These are phyloP conservation scores for Starmerella gropengiesseri DNA, from an alignment of 805 yeast species.

Conservation along the genomic window DNA sequence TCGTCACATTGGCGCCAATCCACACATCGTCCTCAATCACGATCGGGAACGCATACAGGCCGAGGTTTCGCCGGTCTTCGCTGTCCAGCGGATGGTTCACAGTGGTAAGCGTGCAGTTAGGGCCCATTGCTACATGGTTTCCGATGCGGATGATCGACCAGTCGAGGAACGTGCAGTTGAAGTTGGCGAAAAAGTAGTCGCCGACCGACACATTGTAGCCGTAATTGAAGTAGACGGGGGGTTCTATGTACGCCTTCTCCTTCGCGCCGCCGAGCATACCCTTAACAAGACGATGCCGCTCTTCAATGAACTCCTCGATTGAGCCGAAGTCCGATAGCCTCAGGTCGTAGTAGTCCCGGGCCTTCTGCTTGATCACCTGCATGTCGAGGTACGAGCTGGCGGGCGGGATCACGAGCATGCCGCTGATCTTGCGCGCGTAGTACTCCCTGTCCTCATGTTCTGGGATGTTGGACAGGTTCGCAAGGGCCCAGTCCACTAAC, in stretches of 20 bases:
- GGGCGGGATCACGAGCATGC: constrained; percentile 35
- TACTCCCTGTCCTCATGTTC: constrained; percentile 26
- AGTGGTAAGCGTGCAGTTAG: constrained; percentile 46
- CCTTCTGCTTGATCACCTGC: constrained; percentile 26
- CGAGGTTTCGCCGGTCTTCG: constrained; percentile 32
- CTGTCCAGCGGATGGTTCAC: constrained; percentile 58
- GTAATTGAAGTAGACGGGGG: constrained; percentile 53
- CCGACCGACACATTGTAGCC: constrained; percentile 56
- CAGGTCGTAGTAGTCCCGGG: constrained; percentile 26
- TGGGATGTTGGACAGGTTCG: constrained; percentile 13
- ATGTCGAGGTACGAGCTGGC: constrained; percentile 28
- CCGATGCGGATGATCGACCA: constrained; percentile 52
- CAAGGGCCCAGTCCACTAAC: constrained; percentile 19
- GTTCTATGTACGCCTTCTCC: constrained; percentile 37
- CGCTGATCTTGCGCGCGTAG: constrained; percentile 47
- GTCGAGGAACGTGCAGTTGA: constrained; percentile 43
- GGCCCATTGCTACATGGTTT: constrained; percentile 48
- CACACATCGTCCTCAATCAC: constrained; percentile 54
- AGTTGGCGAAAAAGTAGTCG: constrained; percentile 47
- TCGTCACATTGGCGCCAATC: constrained; percentile 46
- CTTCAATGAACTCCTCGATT: constrained; percentile 30
- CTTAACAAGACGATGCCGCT: constrained; percentile 7
- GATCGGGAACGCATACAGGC: constrained; percentile 48
- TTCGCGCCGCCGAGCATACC: constrained; percentile 42
- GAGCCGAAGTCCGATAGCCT: constrained; percentile 28